These are phyloP conservation scores for Backusella australiensis DNA, from an alignment of 192 early-diverging fungal genomes.

Conservation along the genomic window DNA sequence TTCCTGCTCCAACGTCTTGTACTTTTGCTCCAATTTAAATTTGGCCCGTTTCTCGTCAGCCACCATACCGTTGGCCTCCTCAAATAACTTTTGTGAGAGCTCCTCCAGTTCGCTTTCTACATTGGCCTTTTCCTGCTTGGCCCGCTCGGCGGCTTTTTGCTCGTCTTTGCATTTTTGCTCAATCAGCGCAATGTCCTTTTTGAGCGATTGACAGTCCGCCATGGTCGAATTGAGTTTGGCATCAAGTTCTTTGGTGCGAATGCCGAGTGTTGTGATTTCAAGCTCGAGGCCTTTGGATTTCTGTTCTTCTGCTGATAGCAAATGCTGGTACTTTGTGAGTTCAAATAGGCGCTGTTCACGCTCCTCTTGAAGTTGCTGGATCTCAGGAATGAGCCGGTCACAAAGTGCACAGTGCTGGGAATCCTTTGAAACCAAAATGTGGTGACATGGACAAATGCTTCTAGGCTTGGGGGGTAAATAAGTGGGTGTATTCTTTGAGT, in stretches of 20 bases:
- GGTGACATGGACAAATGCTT: constrained; percentile 25
- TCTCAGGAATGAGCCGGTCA: constrained; percentile 21
- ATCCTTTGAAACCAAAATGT: constrained; percentile 24
- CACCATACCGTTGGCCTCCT: constrained; percentile 93
- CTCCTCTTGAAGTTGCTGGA: constrained; percentile 22
- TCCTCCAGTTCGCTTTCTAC: constrained; percentile 94
- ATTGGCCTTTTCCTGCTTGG: constrained; percentile 82
- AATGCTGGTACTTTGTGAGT: not conserved
- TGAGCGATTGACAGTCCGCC: constrained; percentile 55
- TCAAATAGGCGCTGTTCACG: constrained; percentile 14
- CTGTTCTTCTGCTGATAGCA: not conserved
- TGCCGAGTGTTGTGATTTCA: not conserved
- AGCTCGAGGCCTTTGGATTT: not conserved
- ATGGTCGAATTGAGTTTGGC: constrained; percentile 64
- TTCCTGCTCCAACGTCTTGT: constrained; percentile 57
- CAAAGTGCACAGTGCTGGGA: constrained; percentile 28
- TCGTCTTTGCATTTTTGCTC: constrained; percentile 78
- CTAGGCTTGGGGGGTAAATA: constrained; percentile 19
- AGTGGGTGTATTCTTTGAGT: constrained; percentile 3
- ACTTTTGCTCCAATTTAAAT: constrained; percentile 47
- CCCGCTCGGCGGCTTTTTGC: constrained; percentile 76
- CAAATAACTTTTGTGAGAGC: constrained; percentile 82
- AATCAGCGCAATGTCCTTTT: constrained; percentile 64
- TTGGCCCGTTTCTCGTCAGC: constrained; percentile 67
- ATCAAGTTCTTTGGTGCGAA: constrained; percentile 40